Conservation (phyloP, 352 stramenopile species). For the Pythium scleroteichum region DNA sequence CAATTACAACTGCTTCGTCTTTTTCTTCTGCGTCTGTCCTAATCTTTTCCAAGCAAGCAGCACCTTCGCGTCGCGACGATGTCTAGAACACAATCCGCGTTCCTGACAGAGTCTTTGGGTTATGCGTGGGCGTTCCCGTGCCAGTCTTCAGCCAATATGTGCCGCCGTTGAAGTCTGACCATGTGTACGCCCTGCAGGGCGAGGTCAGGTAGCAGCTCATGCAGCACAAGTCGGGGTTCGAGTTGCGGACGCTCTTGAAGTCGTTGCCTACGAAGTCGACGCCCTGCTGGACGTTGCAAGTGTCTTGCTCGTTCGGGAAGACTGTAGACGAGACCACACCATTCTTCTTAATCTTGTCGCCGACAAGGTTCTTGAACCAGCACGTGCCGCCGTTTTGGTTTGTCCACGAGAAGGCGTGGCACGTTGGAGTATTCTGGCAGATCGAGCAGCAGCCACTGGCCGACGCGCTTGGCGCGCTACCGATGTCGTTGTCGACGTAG, state of each 20-base stretch:
- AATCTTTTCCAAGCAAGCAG: too few relatives aligned
- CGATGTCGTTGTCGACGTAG: constrained; percentile 48
- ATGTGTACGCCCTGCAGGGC: constrained; percentile 54
- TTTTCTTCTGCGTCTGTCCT: too few relatives aligned
- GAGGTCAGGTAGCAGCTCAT: constrained; percentile 33
- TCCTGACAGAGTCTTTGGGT: constrained; percentile 22
- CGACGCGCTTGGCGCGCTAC: constrained; percentile 28
- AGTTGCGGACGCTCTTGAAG: constrained; percentile 17
- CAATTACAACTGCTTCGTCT: too few relatives aligned
- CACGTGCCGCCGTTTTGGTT: constrained; percentile 54
- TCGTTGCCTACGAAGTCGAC: constrained; percentile 34
- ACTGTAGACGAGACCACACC: constrained; percentile 18
- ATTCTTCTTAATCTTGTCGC: constrained; percentile 6
- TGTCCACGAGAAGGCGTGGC: constrained; percentile 40
- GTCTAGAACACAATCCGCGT: neutral
- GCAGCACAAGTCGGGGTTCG: constrained; percentile 29
- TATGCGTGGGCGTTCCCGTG: constrained; percentile 1
- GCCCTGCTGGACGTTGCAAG: constrained; percentile 15
- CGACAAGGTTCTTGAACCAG: constrained; percentile 46
- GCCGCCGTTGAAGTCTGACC: constrained; percentile 49
- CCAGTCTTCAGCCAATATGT: constrained; percentile 29
- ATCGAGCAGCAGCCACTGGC: constrained; percentile 40
- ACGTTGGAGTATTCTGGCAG: constrained; percentile 25
- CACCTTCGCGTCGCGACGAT: too few relatives aligned
- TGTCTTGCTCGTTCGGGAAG: constrained; percentile 4